Evolutionary conservation across 768 basidiomycete genomes (phyloP), one percentile per base, ranked within the genome.

Genomic region (Trametes cingulata): DNA sequence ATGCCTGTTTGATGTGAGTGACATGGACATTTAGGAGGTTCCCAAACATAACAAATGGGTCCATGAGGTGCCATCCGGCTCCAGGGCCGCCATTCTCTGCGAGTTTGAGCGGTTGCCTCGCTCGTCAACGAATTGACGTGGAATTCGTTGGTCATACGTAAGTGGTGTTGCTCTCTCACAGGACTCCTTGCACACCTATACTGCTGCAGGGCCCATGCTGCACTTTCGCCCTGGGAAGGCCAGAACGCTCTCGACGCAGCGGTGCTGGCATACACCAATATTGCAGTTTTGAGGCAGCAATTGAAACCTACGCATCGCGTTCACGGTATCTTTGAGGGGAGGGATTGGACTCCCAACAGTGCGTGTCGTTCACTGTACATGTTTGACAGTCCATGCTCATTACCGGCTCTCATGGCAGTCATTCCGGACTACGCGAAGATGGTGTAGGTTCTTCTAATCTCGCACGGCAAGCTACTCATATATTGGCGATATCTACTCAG

Each of bases 211-310:
- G 89, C 91, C 3, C 91, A 91, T 68, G 90, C 90, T 3, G 85
- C 85, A 1, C 75, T 89, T 25, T 87, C 86, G 20, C 92, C 91
- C 22, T 93, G 92, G 91, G 88, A 93, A 71, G 92, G 91, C 1
- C 80, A 78, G 60, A 93, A 94, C 62, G 87, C 92, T 1, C 73
- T 93, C 13, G 93, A 95, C 68, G 93, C 93, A 0, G 91, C 91
- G n/a, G 88, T 93, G 5, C 78, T 92, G 3, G 88, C 89, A 3
- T 94, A 95, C 69, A 88, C 82, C 49, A 89, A 86, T 53, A 85
- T 95, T 25, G 85, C 90, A 0, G 84, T 85, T 7, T 78, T 95
- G 24, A 84, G 93, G 15, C 93, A 95, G 71, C 93, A 95, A 66
- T 78, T 92, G 15, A 79, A 81, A 53, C 90, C 93, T 0, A 85